Conservation (phyloP, 2,329 filamentous ascomycete species). For the Parafenestella ontariensis region DNA sequence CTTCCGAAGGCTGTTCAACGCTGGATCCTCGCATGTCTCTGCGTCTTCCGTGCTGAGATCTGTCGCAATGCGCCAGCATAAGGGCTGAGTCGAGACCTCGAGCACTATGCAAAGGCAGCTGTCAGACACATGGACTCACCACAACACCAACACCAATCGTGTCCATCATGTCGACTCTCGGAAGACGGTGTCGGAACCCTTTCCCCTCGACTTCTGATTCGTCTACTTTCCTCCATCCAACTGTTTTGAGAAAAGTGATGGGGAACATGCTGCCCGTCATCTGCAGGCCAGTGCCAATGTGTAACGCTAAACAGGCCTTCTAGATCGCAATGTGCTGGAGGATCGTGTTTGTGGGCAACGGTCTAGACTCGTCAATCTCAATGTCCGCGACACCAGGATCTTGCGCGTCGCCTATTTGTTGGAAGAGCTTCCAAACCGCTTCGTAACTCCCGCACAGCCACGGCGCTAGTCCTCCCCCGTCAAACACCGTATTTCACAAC, state of each 20-base stretch:
- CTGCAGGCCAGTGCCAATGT: constrained; percentile 1
- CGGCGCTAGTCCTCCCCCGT: neutral
- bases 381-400: neutral
- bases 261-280: neutral
- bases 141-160: neutral
- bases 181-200: neutral
- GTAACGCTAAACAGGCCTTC: neutral
- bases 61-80: neutral
- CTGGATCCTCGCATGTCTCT: neutral
- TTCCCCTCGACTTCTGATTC: neutral
- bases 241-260: neutral
- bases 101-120: constrained; percentile 5
- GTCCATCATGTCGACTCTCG: neutral
- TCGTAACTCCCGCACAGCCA: neutral
- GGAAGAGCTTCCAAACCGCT: neutral
- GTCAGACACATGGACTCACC: constrained; percentile 1
- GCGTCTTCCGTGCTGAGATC: neutral
- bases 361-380: constrained; percentile 2
- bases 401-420: neutral
- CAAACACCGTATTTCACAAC: neutral
- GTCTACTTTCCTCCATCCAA: neutral
- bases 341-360: constrained; percentile 3
- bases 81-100: constrained; percentile 8
- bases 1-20: neutral
- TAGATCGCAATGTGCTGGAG: constrained; percentile 1